Percentiles rank a stretch among this genome's conserved stretches.
phyloP scores from a whole-genome alignment of 2,329 filamentous ascomycete genomes.

The Sclerotinia subarctica region DNA sequence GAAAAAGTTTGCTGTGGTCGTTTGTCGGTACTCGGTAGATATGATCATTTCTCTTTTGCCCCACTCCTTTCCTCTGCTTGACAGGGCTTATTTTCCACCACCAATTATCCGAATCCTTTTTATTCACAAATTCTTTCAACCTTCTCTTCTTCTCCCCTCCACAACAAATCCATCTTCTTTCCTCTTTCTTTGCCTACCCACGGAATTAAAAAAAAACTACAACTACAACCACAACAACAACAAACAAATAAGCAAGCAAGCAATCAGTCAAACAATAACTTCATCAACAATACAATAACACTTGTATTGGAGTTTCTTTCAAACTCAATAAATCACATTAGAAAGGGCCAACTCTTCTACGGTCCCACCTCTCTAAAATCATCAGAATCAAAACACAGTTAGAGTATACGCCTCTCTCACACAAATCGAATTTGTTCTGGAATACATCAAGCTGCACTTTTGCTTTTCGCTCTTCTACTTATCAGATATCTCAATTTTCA shows the following conservation, averaged over 20 bases:
- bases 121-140: constrained; percentile 15
- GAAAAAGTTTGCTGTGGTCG: not conserved
- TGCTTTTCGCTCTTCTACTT: constrained; percentile 8
- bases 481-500: not conserved
- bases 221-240: not conserved
- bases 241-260: not conserved
- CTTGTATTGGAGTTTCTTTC: constrained; percentile 8
- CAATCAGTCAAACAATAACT: not conserved
- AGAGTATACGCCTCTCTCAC: not conserved
- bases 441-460: not conserved
- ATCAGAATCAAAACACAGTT: not conserved
- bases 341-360: not conserved
- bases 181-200: constrained; percentile 14
- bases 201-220: not conserved
- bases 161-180: constrained; percentile 3
- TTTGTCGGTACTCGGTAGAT: too few species aligned
- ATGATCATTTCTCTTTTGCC: not conserved
- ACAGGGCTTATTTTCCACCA: constrained; percentile 6
- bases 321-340: not conserved
- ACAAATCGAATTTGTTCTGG: not conserved
- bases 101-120: constrained; percentile 9
- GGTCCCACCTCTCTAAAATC: not conserved
- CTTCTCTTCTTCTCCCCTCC: not conserved
- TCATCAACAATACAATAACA: constrained; percentile 5
- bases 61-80: not conserved